phyloP scores from a whole-genome alignment of 1,284 basidiomycete species.

The Ceratobasidium sp. region DNA sequence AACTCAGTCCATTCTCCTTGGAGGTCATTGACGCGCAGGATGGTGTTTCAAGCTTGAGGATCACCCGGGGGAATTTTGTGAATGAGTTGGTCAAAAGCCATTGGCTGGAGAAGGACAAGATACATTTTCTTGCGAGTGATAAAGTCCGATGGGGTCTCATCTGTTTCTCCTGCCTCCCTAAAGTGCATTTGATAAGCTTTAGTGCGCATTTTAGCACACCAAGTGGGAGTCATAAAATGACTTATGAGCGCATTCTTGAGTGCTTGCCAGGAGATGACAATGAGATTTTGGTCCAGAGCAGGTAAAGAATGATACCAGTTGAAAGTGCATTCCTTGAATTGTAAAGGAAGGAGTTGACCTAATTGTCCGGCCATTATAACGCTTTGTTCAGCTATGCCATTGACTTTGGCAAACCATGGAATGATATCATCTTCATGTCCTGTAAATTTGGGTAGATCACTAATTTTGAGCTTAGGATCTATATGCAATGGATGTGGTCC shows the following conservation, averaged over 20 bases:
- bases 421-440: not conserved
- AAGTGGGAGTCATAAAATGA: conserved; percentile 18
- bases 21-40: conserved; percentile 51
- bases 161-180: not conserved
- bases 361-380: not conserved
- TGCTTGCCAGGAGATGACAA: conserved; percentile 18
- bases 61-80: conserved; percentile 55
- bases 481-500: not conserved
- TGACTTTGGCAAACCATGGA: not conserved
- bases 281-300: not conserved
- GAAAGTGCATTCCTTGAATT: not conserved
- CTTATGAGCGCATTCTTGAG: conserved; percentile 9
- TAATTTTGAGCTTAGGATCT: conserved; percentile 10
- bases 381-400: not conserved
- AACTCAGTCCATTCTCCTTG: conserved; percentile 47
- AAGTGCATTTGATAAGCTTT: conserved; percentile 1
- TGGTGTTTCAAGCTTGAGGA: conserved; percentile 50
- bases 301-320: conserved; percentile 2
- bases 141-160: conserved; percentile 10
- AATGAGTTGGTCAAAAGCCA: not conserved
- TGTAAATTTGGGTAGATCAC: not conserved
- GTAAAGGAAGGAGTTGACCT: not conserved
- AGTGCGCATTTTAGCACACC: not conserved
- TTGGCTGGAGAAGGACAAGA: not conserved
- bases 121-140: conserved; percentile 13